These are phyloP conservation scores for Silene latifolia DNA, from an alignment of 148 eudicot species.

Conservation along the genomic window DNA sequence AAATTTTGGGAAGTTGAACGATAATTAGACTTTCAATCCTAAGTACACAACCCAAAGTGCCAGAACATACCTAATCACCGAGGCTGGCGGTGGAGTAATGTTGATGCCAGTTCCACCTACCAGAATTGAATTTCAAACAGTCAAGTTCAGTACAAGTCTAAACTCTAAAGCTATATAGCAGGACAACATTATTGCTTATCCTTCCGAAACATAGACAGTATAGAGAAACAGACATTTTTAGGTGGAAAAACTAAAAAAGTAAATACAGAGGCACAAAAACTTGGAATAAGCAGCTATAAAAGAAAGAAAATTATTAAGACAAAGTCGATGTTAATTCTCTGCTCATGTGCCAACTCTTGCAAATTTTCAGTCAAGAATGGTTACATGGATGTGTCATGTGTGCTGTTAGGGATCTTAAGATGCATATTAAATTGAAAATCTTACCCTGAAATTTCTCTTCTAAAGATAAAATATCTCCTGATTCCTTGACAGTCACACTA, in stretches of 20 bases:
- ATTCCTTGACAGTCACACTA: conserved; percentile 84
- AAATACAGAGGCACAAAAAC: background rate
- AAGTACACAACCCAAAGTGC: background rate
- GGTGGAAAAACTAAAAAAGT: background rate
- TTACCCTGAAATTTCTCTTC: conserved; percentile 96
- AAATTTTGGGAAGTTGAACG: background rate
- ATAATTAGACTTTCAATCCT: background rate
- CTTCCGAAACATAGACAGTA: background rate
- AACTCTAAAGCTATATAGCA: background rate
- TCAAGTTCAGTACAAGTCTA: conserved; percentile 8
- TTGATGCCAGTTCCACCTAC: conserved; percentile 97
- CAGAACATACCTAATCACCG: conserved; percentile 60
- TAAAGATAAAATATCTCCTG: conserved; percentile 77
- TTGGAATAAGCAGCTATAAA: background rate
- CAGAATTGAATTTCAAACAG: conserved; percentile 12
- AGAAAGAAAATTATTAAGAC: background rate
- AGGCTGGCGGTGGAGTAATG: conserved; percentile 81
- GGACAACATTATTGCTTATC: background rate
- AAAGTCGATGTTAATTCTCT: background rate
- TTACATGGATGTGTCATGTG: background rate
- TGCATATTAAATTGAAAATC: background rate
- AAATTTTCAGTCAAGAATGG: background rate
- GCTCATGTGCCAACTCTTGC: background rate
- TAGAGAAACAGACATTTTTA: background rate
- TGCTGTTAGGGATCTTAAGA: background rate